Evolutionary conservation across 306 rosid species (phyloP), one percentile per base, ranked within the genome.

Genomic region (Purshia tridentata): DNA sequence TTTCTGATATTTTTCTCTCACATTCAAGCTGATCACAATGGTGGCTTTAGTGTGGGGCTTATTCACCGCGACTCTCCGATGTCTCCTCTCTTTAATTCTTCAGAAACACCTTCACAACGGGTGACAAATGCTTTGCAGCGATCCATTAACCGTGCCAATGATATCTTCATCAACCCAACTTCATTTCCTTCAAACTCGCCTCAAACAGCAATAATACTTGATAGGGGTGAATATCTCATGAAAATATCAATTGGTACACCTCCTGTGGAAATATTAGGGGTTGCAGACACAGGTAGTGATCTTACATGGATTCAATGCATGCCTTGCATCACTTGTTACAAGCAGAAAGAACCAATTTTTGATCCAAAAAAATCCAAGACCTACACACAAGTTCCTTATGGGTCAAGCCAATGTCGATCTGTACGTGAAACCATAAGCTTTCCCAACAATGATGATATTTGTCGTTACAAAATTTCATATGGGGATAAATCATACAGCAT

Each of bases 241-340:
- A 45, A 71, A 46, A 54, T 72, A 16, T 72, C 68, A n/a, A 9
- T 58, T 1, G 68, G 68, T 4, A 59, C 44, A 8, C 76, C 68
- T 8, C 68, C 68, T 7, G 7, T 47, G 0, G 44, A 19, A 2
- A 22, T 72, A 29, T 48, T 60, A 11, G 47, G 35, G 5, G 44
- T 72, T 47, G 67, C 56, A 9, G 76, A 72, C 12, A 72, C 68
- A 3, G 68, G 68, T n/a, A 47, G 76, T 8, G 56, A 72, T 60
- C 76, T 50, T 20, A 65, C 41, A 13, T 22, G 70, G 55, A 65
- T 23, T 7, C 70, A 65, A 46, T 65, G 70, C 42, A 20, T 65
- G 19, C 53, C 70, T 23, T 65, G 70, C 42, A 22, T 37, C 41
- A 65, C 15, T 9, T 65, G 55, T 18, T 65, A 65, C 55, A 65